Evolutionary conservation across 169 alveolate genomes (phyloP).

Genomic region (Cyclospora cayetanensis): DNA sequence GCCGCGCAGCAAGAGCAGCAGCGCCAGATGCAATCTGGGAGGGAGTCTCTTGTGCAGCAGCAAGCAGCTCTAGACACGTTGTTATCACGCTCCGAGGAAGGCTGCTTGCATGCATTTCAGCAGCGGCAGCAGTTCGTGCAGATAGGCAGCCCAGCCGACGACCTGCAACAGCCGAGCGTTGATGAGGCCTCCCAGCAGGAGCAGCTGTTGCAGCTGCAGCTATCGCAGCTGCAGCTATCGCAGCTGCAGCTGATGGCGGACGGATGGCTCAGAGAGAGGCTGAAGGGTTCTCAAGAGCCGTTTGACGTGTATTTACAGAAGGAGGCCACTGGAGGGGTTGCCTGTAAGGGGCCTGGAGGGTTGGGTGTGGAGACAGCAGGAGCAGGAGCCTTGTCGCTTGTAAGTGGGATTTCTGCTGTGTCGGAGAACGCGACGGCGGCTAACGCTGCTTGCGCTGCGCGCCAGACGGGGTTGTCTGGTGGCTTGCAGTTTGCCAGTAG

Average conservation of each 20-base stretch:
- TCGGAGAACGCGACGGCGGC: not conserved
- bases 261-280: not conserved
- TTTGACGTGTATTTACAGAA: not conserved
- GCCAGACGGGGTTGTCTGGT: not conserved
- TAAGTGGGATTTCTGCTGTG: not conserved
- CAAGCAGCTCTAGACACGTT: too few relatives aligned
- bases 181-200: not conserved
- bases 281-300: conserved; percentile 2
- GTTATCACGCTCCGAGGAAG: too few relatives aligned
- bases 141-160: not conserved
- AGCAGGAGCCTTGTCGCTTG: conserved; percentile 6
- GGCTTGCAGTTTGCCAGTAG: not conserved
- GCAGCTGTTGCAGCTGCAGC: not conserved
- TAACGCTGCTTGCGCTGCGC: not conserved
- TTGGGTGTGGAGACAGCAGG: conserved; percentile 26
- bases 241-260: conserved; percentile 29
- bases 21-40: not conserved
- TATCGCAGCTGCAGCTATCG: not conserved
- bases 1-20: conserved; percentile 10
- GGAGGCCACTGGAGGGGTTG: conserved; percentile 6
- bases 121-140: conserved; percentile 30
- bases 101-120: not conserved
- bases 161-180: not conserved
- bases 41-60: too few relatives aligned
- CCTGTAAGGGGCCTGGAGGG: conserved; percentile 26